These are phyloP conservation scores for Exophiala oligosperma DNA, from an alignment of 2,329 filamentous ascomycete genomes.

Conservation along the genomic window DNA sequence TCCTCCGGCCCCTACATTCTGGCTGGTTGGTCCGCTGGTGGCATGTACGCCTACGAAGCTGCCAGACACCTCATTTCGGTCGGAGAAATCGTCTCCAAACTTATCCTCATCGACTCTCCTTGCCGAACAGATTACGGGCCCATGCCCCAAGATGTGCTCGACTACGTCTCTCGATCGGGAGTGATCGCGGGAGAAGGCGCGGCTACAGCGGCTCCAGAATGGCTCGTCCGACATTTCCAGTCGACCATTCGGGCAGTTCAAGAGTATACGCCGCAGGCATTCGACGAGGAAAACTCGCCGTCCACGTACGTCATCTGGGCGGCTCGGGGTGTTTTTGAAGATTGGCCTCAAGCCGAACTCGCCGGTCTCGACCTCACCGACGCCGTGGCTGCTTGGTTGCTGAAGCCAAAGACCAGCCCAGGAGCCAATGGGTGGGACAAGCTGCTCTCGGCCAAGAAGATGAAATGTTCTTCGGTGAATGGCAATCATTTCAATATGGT, in stretches of 20 bases:
- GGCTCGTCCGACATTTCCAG: slow-evolving; percentile 17
- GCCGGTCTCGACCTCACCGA: slow-evolving; percentile 4
- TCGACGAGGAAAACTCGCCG: not conserved
- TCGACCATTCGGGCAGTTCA: slow-evolving; percentile 7
- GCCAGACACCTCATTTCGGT: slow-evolving; percentile 60
- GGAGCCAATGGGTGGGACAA: slow-evolving; percentile 5
- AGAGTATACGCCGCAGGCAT: slow-evolving; percentile 11
- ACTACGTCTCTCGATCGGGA: not conserved
- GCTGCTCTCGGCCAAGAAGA: slow-evolving; percentile 2
- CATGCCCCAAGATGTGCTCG: slow-evolving; percentile 33
- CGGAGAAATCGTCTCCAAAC: slow-evolving; percentile 58
- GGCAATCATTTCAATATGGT: slow-evolving; percentile 18
- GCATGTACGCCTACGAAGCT: slow-evolving; percentile 69
- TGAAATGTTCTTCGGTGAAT: not conserved
- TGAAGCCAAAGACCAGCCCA: not conserved
- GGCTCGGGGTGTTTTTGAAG: slow-evolving; percentile 4
- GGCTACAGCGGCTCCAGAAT: not conserved
- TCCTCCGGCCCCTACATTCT: slow-evolving; percentile 61
- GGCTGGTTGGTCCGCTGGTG: slow-evolving; percentile 75
- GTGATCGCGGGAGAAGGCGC: not conserved
- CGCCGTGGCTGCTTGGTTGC: not conserved
- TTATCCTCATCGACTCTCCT: slow-evolving; percentile 67
- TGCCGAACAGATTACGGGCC: slow-evolving; percentile 46
- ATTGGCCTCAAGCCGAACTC: slow-evolving; percentile 1
- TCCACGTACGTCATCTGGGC: slow-evolving; percentile 14